Conservation (phyloP, 108 stramenopile species). For the Hondaea fermentalgiana region DNA sequence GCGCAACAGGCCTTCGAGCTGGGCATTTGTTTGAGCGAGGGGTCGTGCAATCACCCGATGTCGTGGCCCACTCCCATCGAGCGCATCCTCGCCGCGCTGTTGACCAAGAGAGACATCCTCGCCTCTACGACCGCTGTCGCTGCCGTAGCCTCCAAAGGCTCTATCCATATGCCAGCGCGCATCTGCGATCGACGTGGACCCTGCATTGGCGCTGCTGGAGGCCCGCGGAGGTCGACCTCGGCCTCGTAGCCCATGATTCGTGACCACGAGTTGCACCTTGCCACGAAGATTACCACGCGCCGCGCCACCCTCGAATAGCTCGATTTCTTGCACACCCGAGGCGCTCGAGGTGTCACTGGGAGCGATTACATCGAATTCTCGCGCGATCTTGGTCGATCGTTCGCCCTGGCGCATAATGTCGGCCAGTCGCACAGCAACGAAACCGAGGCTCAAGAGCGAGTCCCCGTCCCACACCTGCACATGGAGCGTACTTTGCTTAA, state of each 20-base stretch:
- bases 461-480: slow-evolving; percentile 57
- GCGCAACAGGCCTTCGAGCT: slow-evolving; percentile 29
- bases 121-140: not conserved
- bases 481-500: slow-evolving; percentile 32
- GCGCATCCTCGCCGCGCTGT: not conserved
- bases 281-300: slow-evolving; percentile 18
- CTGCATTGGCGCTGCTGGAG: not conserved
- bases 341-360: not conserved
- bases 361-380: slow-evolving; percentile 32
- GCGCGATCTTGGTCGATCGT: slow-evolving; percentile 32
- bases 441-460: slow-evolving; percentile 43
- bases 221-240: not conserved
- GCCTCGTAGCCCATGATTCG: slow-evolving; percentile 29
- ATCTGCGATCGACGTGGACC: not conserved
- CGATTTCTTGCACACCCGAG: not conserved
- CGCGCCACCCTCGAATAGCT: not conserved
- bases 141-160: not conserved
- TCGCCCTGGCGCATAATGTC: slow-evolving; percentile 48
- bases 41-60: slow-evolving; percentile 48
- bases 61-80: slow-evolving; percentile 25
- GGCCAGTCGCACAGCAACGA: slow-evolving; percentile 36
- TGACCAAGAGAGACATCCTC: no score
- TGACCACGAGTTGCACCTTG: slow-evolving; percentile 28
- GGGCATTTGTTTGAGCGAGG: slow-evolving; percentile 40
- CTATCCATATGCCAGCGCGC: not conserved